Conservation (phyloP, 805 yeast genomes). For the Lipomyces lipofer region DNA sequence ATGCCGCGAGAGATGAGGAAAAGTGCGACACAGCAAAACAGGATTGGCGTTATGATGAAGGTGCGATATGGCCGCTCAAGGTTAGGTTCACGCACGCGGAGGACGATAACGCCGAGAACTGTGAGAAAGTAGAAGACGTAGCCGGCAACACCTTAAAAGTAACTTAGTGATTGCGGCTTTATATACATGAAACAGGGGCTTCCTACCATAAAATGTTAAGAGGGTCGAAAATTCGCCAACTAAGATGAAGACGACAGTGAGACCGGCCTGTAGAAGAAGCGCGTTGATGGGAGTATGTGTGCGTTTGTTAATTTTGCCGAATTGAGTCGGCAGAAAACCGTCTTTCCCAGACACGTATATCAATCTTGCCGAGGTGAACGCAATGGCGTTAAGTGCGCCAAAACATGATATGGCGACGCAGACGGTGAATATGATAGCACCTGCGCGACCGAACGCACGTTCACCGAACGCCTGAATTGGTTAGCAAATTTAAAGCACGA, state of each 20-base stretch:
- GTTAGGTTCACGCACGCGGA: constrained; percentile 41
- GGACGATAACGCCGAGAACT: constrained; percentile 42
- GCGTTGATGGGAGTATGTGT: constrained; percentile 42
- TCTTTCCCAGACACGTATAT: constrained; percentile 43
- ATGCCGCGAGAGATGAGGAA: constrained; percentile 40
- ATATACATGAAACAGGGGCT: neutral
- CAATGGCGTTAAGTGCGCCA: constrained; percentile 46
- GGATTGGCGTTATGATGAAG: constrained; percentile 41
- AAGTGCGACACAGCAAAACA: constrained; percentile 43
- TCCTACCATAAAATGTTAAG: constrained; percentile 38
- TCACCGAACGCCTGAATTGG: constrained; percentile 40
- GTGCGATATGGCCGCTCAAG: constrained; percentile 43
- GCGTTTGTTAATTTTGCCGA: constrained; percentile 32
- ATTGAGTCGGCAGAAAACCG: constrained; percentile 38
- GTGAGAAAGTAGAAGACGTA: constrained; percentile 34
- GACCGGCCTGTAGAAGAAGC: constrained; percentile 37
- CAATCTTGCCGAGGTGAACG: constrained; percentile 42
- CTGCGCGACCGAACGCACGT: constrained; percentile 36
- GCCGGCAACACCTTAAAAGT: constrained; percentile 25
- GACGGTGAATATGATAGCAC: constrained; percentile 38
- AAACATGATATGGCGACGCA: constrained; percentile 44
- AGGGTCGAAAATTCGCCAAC: constrained; percentile 43
- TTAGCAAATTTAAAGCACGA: no score
- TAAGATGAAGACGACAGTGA: constrained; percentile 39
- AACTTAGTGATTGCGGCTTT: constrained; percentile 29